Base-by-base conservation (phyloP, 345 rosid species). In the Acer negundo region DNA sequence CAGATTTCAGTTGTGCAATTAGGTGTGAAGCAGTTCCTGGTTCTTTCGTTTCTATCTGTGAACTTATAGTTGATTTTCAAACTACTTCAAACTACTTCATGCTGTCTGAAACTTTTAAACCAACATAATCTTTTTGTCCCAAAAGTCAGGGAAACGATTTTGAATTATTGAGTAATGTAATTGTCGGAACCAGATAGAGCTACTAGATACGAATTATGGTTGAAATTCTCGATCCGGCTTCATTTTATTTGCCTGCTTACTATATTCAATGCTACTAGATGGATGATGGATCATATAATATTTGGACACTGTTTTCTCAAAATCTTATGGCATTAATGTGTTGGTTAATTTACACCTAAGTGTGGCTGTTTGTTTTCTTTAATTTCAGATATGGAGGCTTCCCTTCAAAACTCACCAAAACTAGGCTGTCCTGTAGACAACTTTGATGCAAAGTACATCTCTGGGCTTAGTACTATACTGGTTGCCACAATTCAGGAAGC, bases 401-500 rank as follows among this genome's bases (percentile, higher is more conserved):
- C 65, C 19, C 26, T 71, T 55, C 51, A 64, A 64, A 69, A 68
- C 11, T 71, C 80, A 73, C 79, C 79, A 17, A 77, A 75, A 56
- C 66, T 53, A 71, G 89, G 69, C 62, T 72, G 20, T 79, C 51
- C 80, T 3, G 78, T 77, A 31, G 94, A 92, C 73, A 69, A 28
- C 6, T 82, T 82, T 73, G 93, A 86, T 82, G 76, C 77, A 8
- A 90, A 87, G 82, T 79, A 83, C 76, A 83, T 92, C 3, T 85
- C 91, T 12, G 90, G 90, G 66, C 93, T 90, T 61, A 94, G 97
- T 79, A 78, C 95, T 7, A 78, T 92, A 67, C 82, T 94, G 81
- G 97, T 95, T 24, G 99, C 97, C 0, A 86, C 97, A 15, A 94
- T 95, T 74, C 91, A 95, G 76, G 98, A 95, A 84, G 93, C 97